A percentile compares a stretch with the other conserved stretches of the same genome.
Evolutionary conservation across 768 basidiomycete genomes (phyloP).

Genomic region (Neoboletus brunneissimus): DNA sequence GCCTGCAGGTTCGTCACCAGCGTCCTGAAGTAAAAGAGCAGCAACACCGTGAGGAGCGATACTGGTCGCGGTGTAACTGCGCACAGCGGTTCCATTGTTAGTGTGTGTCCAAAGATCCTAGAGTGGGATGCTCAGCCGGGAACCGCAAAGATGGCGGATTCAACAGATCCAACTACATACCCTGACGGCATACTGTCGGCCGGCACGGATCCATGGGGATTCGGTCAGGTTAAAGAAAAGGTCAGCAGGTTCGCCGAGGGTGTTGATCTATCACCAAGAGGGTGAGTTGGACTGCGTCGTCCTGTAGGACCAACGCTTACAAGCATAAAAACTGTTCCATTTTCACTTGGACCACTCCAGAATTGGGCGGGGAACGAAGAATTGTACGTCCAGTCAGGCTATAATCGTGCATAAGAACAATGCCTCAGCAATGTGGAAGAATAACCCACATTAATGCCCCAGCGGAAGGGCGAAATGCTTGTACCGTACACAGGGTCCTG

Average conservation of each 20-base stretch:
- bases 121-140: background rate
- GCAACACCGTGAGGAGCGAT: constrained; percentile 66
- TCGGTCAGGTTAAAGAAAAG: constrained; percentile 63
- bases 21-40: constrained; percentile 61
- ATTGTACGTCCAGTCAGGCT: constrained; percentile 38
- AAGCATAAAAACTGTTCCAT: constrained; percentile 66
- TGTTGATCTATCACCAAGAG: constrained; percentile 46
- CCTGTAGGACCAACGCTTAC: constrained; percentile 32
- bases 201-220: constrained; percentile 68
- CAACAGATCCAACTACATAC: constrained; percentile 34
- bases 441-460: constrained; percentile 57
- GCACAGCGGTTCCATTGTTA: constrained; percentile 61
- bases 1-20: constrained; percentile 63
- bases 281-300: background rate
- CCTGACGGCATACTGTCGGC: constrained; percentile 58
- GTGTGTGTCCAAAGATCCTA: constrained; percentile 75
- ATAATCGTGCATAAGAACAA: background rate
- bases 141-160: background rate
- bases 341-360: constrained; percentile 63
- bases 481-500: constrained; percentile 61
- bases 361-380: constrained; percentile 57
- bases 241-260: constrained; percentile 48
- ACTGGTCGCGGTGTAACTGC: constrained; percentile 45
- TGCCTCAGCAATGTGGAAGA: background rate
- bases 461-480: constrained; percentile 65